Conservation (phyloP, 1,284 basidiomycete genomes). For the Gymnopus androsaceus region DNA sequence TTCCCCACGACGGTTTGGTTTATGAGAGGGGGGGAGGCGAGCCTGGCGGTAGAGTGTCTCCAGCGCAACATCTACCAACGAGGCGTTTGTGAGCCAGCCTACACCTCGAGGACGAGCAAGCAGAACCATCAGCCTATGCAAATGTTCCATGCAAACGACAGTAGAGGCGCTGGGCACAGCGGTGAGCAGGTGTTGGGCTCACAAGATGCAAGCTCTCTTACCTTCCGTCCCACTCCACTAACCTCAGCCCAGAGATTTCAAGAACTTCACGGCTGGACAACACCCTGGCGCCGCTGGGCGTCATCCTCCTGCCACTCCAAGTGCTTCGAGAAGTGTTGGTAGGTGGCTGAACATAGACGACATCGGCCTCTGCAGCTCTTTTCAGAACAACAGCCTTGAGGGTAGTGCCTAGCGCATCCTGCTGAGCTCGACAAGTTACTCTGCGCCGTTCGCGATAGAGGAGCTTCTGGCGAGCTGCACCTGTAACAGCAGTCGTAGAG, state of each 20-base stretch:
- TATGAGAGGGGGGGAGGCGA: background rate
- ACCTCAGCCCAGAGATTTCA: background rate
- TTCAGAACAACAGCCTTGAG: background rate
- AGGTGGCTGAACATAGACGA: background rate
- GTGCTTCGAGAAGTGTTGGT: background rate
- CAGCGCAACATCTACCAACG: background rate
- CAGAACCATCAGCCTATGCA: background rate
- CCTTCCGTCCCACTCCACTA: background rate
- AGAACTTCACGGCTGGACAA: background rate
- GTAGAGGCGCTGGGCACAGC: no score
- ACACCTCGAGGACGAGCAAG: background rate
- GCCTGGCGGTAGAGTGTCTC: background rate
- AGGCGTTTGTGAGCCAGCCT: background rate
- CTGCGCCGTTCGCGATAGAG: background rate
- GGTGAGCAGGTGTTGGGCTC: no score
- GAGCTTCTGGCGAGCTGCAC: background rate
- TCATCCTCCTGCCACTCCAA: background rate
- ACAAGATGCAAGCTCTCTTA: no score
- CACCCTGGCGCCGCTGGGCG: background rate
- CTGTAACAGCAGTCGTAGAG: background rate
- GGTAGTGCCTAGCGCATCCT: background rate
- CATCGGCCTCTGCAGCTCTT: background rate
- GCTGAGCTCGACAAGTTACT: background rate
- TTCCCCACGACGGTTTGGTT: background rate
- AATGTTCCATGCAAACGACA: background rate